Conservation (phyloP, 441 rosid species). For the Geranium incanum region DNA sequence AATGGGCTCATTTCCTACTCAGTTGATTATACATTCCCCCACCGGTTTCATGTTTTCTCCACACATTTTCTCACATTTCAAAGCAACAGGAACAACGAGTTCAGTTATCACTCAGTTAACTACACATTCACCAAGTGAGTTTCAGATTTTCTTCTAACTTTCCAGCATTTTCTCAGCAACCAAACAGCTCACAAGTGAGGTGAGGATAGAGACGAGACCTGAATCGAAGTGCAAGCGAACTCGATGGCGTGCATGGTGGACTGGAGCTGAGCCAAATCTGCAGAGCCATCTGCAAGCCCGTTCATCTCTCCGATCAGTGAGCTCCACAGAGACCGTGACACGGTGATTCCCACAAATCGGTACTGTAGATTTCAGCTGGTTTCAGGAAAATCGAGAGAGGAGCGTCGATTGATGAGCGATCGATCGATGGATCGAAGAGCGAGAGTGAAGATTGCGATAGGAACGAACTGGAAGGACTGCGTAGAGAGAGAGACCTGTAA, state of each 20-base stretch:
- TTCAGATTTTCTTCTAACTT: not conserved
- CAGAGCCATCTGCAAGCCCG: constrained; percentile 34
- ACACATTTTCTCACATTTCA: not conserved
- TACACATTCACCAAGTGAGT: not conserved
- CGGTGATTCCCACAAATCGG: not conserved
- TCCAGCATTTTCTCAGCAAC: not conserved
- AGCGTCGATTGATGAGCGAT: no score
- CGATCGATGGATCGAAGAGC: not conserved
- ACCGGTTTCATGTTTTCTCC: not conserved
- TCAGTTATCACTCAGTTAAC: not conserved
- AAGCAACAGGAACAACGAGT: not conserved
- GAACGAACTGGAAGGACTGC: not conserved
- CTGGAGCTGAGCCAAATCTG: constrained; percentile 63
- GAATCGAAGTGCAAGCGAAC: constrained; percentile 81
- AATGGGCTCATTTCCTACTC: not conserved
- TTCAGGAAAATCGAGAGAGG: not conserved
- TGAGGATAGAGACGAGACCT: constrained; percentile 39
- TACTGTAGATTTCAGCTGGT: not conserved
- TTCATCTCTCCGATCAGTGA: constrained; percentile 30
- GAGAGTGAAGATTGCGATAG: not conserved
- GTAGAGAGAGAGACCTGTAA: not conserved
- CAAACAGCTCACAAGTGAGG: constrained; percentile 10
- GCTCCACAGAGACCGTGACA: not conserved
- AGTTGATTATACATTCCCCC: not conserved
- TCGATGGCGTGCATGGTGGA: constrained; percentile 92